These are phyloP conservation scores for Tolypocladium ovalisporum DNA, from an alignment of 2,329 filamentous ascomycete genomes.

Conservation along the genomic window DNA sequence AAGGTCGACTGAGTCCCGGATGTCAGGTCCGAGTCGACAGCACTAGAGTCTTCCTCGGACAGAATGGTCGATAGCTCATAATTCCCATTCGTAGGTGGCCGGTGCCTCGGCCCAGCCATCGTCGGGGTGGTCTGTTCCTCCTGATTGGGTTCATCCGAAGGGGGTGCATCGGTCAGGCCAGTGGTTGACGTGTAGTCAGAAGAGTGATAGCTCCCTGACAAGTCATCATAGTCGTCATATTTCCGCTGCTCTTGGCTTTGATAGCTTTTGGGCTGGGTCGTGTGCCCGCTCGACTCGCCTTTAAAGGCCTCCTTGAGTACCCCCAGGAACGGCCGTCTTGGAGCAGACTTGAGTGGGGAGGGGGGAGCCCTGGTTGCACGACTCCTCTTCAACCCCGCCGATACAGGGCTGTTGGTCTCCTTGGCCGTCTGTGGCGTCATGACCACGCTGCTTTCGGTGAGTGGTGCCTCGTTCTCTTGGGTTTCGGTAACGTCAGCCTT, in stretches of 20 bases:
- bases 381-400: constrained; percentile 40
- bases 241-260: constrained; percentile 33
- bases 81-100: constrained; percentile 41
- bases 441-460: constrained; percentile 4
- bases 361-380: constrained; percentile 40
- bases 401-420: constrained; percentile 19
- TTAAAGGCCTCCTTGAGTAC: constrained; percentile 51
- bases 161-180: background rate
- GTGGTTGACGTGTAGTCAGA: constrained; percentile 7
- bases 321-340: constrained; percentile 44
- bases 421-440: constrained; percentile 9
- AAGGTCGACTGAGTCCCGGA: constrained; percentile 38
- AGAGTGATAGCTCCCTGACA: constrained; percentile 7
- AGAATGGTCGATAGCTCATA: constrained; percentile 48
- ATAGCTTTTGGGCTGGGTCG: constrained; percentile 34
- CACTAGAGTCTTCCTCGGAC: constrained; percentile 38
- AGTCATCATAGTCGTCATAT: constrained; percentile 13
- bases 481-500: constrained; percentile 1
- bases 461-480: constrained; percentile 1
- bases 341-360: constrained; percentile 34
- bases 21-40: constrained; percentile 35
- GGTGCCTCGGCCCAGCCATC: constrained; percentile 22
- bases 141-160: background rate
- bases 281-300: constrained; percentile 44
- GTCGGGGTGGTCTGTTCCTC: constrained; percentile 3